Evolutionary conservation across 768 basidiomycete genomes (phyloP), one percentile per base, ranked within the genome.

Genomic region (Leccinum obscurum): DNA sequence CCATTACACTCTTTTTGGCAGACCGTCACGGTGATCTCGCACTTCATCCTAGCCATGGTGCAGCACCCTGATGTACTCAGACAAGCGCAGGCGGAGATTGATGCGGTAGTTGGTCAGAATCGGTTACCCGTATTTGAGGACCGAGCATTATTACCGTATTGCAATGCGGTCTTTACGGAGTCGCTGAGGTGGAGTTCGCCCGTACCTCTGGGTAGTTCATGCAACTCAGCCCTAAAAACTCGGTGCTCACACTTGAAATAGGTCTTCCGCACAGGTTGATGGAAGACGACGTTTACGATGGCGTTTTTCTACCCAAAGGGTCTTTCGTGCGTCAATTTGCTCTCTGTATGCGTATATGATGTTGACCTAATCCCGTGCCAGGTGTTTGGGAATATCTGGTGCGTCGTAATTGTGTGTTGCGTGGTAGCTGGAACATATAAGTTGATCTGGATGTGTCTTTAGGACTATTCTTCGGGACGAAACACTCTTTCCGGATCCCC

Each of bases 31-130:
- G 46, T 56, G 14, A 69, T 81, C 17, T 76, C 77, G 32, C 83
- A 86, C 48, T 87, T 91, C 72, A 68, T 92, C 24, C 80, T 90
- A 54, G 85, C 86, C 6, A 87, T 91, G 84, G 76, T 88, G 55
- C 72, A 77, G 7, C 70, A 89, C 64, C 88, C 89, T 0, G 81
- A 82, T 1, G 80, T 78, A 1, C 80, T 85, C 51, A 77, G 64
- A 34, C 83, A 81, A 57, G 89, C 85, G 0, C 87, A 89, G 66
- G 75, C 77, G 20, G 89, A 92, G 63, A 80, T 92, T 17, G 90
- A 92, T 66, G 56, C 65, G 2, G 83, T 88, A 15, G 75, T 32
- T 22, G 71, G 69, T 5, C 57, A 57, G 30, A 61, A 59, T 80
- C 78, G 88, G 9, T 76, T 90, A 30, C 90, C 90, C 0, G 78